Conservation (phyloP, 2,329 filamentous ascomycete genomes). For the Colletotrichum costaricense region DNA sequence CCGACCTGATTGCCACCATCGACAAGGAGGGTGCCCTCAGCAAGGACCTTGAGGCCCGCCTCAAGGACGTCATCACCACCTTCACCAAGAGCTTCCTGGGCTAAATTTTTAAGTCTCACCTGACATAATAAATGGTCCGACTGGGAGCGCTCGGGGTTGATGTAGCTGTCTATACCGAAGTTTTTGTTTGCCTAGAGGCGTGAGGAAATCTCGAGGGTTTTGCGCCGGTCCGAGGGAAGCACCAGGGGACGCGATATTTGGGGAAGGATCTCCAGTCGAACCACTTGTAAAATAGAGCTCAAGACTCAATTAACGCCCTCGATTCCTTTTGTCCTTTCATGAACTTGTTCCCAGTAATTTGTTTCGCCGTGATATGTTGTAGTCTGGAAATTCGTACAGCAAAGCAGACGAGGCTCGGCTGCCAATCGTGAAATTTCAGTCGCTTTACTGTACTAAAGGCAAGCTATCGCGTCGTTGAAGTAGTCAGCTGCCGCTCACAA, state of each 20-base stretch:
- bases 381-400: neutral
- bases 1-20: slow-evolving; percentile 84
- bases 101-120: slow-evolving; percentile 56
- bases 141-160: slow-evolving; percentile 44
- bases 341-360: neutral
- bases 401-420: too few relatives aligned
- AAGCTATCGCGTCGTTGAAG: neutral
- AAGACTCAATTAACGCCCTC: slow-evolving; percentile 71
- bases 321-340: slow-evolving; percentile 66
- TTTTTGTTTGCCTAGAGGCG: slow-evolving; percentile 61
- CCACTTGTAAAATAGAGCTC: slow-evolving; percentile 73
- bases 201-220: slow-evolving; percentile 56
- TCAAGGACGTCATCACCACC: slow-evolving; percentile 78
- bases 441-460: neutral
- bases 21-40: slow-evolving; percentile 95
- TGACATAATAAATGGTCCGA: slow-evolving; percentile 43
- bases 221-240: slow-evolving; percentile 58
- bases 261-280: slow-evolving; percentile 60
- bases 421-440: neutral
- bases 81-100: slow-evolving; percentile 95
- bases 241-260: slow-evolving; percentile 36
- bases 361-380: neutral
- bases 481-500: neutral
- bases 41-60: slow-evolving; percentile 90
- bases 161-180: slow-evolving; percentile 61